phyloP scores from a whole-genome alignment of 108 stramenopile genomes.

The Conticribra weissflogii region DNA sequence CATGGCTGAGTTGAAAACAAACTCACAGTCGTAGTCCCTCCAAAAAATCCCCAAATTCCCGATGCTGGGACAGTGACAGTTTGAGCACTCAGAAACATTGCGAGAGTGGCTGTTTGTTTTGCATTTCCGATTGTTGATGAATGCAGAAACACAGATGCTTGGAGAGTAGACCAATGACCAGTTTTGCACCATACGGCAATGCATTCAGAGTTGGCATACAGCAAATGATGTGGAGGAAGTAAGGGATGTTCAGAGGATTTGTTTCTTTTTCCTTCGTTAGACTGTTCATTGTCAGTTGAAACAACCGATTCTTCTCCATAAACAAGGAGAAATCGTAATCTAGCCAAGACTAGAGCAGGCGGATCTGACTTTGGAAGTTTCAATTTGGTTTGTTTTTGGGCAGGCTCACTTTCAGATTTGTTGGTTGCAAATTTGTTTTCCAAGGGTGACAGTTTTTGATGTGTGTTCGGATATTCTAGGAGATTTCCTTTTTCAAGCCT shows the following conservation, averaged over 20 bases:
- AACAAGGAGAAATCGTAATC: slow-evolving; percentile 60
- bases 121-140: slow-evolving; percentile 69
- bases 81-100: slow-evolving; percentile 59
- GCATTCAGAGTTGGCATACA: slow-evolving; percentile 86
- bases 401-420: too few relatives aligned
- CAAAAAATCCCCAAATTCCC: slow-evolving; percentile 80
- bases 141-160: slow-evolving; percentile 47
- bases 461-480: not conserved
- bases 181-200: slow-evolving; percentile 79
- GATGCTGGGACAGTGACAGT: slow-evolving; percentile 74
- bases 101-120: slow-evolving; percentile 74
- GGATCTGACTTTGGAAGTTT: slow-evolving; percentile 59
- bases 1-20: slow-evolving; percentile 62
- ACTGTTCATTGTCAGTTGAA: slow-evolving; percentile 4
- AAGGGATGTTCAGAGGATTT: slow-evolving; percentile 14
- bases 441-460: too few relatives aligned
- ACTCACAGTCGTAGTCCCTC: slow-evolving; percentile 66
- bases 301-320: slow-evolving; percentile 33
- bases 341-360: slow-evolving; percentile 49
- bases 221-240: slow-evolving; percentile 73
- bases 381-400: too few relatives aligned
- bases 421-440: too few relatives aligned
- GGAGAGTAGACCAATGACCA: slow-evolving; percentile 49
- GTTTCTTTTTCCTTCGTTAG: slow-evolving; percentile 2
- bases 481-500: not conserved